These are phyloP conservation scores for Pichia kluyveri DNA, from an alignment of 805 yeast species.

Conservation along the genomic window DNA sequence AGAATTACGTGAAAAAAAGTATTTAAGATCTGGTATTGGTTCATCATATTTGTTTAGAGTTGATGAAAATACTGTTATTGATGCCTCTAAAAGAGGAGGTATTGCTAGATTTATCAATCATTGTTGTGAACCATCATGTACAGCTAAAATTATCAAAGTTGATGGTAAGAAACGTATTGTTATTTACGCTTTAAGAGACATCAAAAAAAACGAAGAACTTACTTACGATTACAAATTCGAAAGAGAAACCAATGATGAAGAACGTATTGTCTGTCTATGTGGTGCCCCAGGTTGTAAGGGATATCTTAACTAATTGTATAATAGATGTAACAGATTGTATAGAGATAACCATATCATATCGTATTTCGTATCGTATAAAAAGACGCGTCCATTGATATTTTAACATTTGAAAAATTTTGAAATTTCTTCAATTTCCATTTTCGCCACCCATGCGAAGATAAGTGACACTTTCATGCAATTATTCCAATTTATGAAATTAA, in stretches of 20 bases:
- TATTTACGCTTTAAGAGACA: conserved; percentile 84
- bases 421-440: no score
- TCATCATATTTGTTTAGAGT: conserved; percentile 88
- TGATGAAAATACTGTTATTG: conserved; percentile 90
- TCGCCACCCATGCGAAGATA: no score
- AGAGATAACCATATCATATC: no score
- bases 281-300: conserved; percentile 96
- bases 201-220: conserved; percentile 81
- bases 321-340: no score
- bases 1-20: conserved; percentile 80
- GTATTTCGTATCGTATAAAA: no score
- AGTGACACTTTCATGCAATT: no score
- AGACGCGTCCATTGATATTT: no score
- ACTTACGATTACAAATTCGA: conserved; percentile 96
- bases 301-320: conserved; percentile 49
- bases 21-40: conserved; percentile 86
- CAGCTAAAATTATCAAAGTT: conserved; percentile 91
- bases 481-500: no score
- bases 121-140: conserved; percentile 95
- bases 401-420: no score
- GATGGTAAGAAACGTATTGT: conserved; percentile 92
- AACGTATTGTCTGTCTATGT: conserved; percentile 84
- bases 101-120: conserved; percentile 96
- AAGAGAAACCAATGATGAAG: conserved; percentile 80
- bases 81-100: conserved; percentile 96